phyloP scores from a whole-genome alignment of 768 basidiomycete species.

The Tulasnella sp. region DNA sequence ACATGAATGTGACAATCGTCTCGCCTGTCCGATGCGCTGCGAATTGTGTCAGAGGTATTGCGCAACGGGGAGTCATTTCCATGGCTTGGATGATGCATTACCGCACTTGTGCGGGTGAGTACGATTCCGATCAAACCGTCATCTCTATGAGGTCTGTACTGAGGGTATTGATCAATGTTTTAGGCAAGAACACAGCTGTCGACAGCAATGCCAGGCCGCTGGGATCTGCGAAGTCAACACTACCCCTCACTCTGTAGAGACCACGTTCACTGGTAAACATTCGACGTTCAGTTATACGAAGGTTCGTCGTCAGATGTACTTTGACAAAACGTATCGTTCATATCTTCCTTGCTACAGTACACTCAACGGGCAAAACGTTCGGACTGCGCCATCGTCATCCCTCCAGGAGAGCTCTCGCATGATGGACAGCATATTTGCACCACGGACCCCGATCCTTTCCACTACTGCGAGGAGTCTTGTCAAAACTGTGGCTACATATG shows the following conservation, averaged over 20 bases:
- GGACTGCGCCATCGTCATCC: slow-evolving; percentile 1
- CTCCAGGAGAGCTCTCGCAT: not conserved
- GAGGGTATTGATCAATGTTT: too few relatives aligned
- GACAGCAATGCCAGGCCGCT: slow-evolving; percentile 1
- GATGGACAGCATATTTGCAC: slow-evolving; percentile 3
- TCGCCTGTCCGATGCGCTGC: not conserved
- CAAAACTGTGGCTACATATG: slow-evolving; percentile 9
- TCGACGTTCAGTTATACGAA: slow-evolving; percentile 9
- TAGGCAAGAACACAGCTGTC: slow-evolving; percentile 9
- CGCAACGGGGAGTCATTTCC: not conserved
- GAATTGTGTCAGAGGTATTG: slow-evolving; percentile 2
- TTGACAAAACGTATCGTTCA: not conserved
- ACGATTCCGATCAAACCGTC: not conserved
- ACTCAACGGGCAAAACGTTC: slow-evolving; percentile 12
- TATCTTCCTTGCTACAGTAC: not conserved
- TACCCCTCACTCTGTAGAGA: slow-evolving; percentile 5
- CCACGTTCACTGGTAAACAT: slow-evolving; percentile 1
- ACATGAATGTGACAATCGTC: slow-evolving; percentile 2
- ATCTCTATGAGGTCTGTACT: not conserved
- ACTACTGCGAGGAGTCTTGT: slow-evolving; percentile 11
- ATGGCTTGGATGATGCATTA: not conserved
- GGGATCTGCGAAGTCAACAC: slow-evolving; percentile 11
- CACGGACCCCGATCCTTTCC: not conserved
- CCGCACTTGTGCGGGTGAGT: slow-evolving; percentile 9
- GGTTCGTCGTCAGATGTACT: not conserved